Evolutionary conservation across 768 basidiomycete genomes (phyloP).

Genomic region (Mycena latifolia): DNA sequence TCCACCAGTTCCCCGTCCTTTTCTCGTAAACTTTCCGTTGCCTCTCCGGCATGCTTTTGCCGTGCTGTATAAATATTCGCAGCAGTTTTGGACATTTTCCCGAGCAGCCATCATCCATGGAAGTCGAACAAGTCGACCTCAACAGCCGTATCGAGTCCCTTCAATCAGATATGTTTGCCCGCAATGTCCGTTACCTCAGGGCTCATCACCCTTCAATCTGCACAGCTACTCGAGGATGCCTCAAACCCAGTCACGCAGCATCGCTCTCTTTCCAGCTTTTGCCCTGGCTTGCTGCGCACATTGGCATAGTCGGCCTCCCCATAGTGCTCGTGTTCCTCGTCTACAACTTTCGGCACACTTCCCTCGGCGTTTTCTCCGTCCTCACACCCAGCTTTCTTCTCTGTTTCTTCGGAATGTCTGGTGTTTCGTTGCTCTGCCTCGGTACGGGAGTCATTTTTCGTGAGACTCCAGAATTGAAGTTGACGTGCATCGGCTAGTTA

Average conservation of each 20-base stretch:
- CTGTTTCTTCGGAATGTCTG: slow-evolving; percentile 1
- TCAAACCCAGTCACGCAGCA: too few relatives aligned
- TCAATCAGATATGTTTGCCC: slow-evolving; percentile 17
- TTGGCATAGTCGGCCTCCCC: slow-evolving; percentile 11
- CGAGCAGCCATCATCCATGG: slow-evolving; percentile 17
- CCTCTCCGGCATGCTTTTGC: slow-evolving; percentile 2
- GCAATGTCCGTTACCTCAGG: slow-evolving; percentile 1
- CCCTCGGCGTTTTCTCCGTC: slow-evolving; percentile 5
- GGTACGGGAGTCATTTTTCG: too few relatives aligned
- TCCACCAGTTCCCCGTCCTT: too few relatives aligned
- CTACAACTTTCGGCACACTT: slow-evolving; percentile 3
- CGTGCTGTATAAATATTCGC: slow-evolving; percentile 3
- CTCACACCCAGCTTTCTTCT: slow-evolving; percentile 13
- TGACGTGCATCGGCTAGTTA: too few relatives aligned
- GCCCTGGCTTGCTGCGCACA: too few relatives aligned
- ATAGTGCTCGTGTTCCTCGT: slow-evolving; percentile 12
- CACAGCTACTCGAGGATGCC: too few relatives aligned
- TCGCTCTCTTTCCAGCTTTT: too few relatives aligned
- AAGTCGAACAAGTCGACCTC: slow-evolving; percentile 17
- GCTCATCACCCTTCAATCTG: slow-evolving; percentile 12
- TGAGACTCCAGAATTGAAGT: too few relatives aligned
- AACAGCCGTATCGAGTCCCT: slow-evolving; percentile 17
- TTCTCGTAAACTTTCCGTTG: neutral
- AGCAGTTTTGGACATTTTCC: neutral
- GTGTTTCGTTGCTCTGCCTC: slow-evolving; percentile 7